phyloP scores from a whole-genome alignment of 441 rosid genomes.

The Metrosideros polymorpha region DNA sequence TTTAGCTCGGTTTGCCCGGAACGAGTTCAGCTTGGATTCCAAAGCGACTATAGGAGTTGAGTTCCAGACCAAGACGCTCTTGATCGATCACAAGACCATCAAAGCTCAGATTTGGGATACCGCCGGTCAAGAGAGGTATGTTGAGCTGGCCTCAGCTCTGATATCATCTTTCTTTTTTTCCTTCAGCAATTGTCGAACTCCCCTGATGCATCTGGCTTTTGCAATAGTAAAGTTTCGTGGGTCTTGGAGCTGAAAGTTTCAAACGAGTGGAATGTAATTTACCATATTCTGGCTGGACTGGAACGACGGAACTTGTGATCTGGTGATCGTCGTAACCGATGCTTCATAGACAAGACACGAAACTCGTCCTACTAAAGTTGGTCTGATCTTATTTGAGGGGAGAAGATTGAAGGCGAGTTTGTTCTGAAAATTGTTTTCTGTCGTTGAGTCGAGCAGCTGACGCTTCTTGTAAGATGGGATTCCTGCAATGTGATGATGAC shows the following conservation, averaged over 20 bases:
- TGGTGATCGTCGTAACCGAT: not conserved
- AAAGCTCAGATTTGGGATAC: conserved; percentile 21
- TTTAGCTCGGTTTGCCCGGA: conserved; percentile 10
- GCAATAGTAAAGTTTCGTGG: not conserved
- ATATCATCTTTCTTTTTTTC: not conserved
- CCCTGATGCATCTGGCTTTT: not conserved
- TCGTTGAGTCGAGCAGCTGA: not conserved
- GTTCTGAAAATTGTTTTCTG: not conserved
- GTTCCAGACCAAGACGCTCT: conserved; percentile 12
- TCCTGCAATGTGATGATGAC: not conserved
- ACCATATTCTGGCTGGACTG: not conserved
- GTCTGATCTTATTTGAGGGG: not conserved
- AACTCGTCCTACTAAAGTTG: not conserved
- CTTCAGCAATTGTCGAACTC: not conserved
- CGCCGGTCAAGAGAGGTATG: conserved; percentile 18
- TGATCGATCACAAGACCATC: conserved; percentile 10
- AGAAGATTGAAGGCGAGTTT: not conserved
- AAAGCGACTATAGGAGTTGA: conserved; percentile 15
- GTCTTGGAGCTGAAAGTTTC: not conserved
- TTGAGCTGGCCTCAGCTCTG: not conserved
- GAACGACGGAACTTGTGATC: not conserved
- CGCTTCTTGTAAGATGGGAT: not conserved
- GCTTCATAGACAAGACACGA: not conserved
- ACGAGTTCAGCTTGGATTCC: conserved; percentile 12
- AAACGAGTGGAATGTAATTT: not conserved